Evolutionary conservation across 1,139 yeast species (phyloP).

Genomic region (Eremothecium cymbalariae): DNA sequence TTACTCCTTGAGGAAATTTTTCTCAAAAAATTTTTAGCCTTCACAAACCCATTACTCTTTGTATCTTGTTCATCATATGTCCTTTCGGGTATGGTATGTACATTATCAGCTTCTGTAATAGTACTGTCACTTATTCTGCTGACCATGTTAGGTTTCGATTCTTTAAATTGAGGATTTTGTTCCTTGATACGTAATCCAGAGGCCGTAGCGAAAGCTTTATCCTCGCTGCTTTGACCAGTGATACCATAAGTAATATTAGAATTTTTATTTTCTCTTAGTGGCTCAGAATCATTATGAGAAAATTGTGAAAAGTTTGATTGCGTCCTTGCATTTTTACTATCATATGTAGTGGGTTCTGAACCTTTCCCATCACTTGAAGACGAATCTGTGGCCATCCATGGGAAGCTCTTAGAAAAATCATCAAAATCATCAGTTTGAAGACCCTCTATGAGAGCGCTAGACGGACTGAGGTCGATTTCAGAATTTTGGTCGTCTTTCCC

Average conservation of each 20-base stretch:
- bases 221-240: too few relatives aligned
- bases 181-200: slow-evolving; percentile 26
- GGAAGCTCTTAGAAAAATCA: neutral
- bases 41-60: slow-evolving; percentile 8
- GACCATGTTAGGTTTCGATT: too few relatives aligned
- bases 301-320: too few relatives aligned
- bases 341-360: too few relatives aligned
- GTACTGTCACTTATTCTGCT: too few relatives aligned
- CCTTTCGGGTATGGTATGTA: too few relatives aligned
- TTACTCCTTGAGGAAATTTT: slow-evolving; percentile 6
- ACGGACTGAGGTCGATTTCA: slow-evolving; percentile 20
- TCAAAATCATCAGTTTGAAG: neutral
- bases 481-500: neutral
- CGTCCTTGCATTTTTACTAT: too few relatives aligned
- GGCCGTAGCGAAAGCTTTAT: slow-evolving; percentile 22
- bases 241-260: too few relatives aligned
- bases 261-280: too few relatives aligned
- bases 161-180: too few relatives aligned
- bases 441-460: slow-evolving; percentile 15
- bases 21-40: slow-evolving; percentile 15
- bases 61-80: neutral
- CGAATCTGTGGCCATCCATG: slow-evolving; percentile 1
- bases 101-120: too few relatives aligned
- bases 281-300: too few relatives aligned
- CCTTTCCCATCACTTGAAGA: neutral